These are phyloP conservation scores for Lentinula sp. DNA, from an alignment of 768 basidiomycete species.

Conservation along the genomic window DNA sequence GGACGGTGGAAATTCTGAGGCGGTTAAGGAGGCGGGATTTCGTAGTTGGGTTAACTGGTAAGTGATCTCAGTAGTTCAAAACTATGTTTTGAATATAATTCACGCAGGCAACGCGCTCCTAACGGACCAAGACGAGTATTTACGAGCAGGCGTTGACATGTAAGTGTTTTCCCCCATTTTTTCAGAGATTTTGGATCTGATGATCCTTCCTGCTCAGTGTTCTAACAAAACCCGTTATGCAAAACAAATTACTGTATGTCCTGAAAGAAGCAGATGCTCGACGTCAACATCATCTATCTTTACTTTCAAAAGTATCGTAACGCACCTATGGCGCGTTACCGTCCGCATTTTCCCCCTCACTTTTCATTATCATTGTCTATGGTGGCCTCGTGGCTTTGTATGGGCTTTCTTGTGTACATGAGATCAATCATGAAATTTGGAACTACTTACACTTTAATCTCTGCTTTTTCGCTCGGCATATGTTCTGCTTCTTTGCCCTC, in stretches of 20 bases:
- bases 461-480: too few relatives aligned
- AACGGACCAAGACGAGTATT: conserved; percentile 1
- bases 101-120: conserved; percentile 1
- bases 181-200: too few relatives aligned
- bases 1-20: conserved; percentile 45
- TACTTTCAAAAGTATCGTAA: neutral
- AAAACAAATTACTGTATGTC: conserved; percentile 42
- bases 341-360: too few relatives aligned
- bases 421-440: too few relatives aligned
- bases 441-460: too few relatives aligned
- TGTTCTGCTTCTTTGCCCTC: too few relatives aligned
- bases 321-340: too few relatives aligned
- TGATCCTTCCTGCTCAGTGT: conserved; percentile 34
- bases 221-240: conserved; percentile 75
- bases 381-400: too few relatives aligned
- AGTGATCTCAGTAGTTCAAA: neutral
- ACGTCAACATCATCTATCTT: conserved; percentile 18
- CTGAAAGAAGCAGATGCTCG: conserved; percentile 39
- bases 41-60: conserved; percentile 58
- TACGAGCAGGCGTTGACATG: conserved; percentile 4
- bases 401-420: too few relatives aligned
- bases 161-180: neutral
- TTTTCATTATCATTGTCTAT: too few relatives aligned
- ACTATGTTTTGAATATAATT: neutral
- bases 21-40: conserved; percentile 49